phyloP scores from a whole-genome alignment of 78 protist genomes.

The Polysphondylium violaceum region DNA sequence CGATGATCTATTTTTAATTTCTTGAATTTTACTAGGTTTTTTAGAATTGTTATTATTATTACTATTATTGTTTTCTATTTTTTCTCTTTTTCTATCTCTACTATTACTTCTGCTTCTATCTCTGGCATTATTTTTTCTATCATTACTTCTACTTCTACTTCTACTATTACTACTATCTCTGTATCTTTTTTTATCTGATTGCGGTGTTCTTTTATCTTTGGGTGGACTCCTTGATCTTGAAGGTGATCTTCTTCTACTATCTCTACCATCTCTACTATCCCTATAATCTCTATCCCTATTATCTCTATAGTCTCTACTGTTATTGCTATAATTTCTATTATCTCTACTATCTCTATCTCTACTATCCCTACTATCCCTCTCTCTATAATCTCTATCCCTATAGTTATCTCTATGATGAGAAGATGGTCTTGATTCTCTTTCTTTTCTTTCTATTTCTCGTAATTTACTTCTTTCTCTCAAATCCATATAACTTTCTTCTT shows the following conservation, averaged over 20 bases:
- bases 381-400: neutral
- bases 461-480: slow-evolving; percentile 17
- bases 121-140: neutral
- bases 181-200: slow-evolving; percentile 17
- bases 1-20: neutral
- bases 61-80: neutral
- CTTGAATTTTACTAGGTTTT: neutral
- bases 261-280: neutral
- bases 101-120: neutral
- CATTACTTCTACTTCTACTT: too few relatives aligned
- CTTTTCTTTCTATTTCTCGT: slow-evolving; percentile 11
- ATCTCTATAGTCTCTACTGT: neutral
- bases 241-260: neutral
- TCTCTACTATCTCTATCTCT: slow-evolving; percentile 3
- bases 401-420: neutral
- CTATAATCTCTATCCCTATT: slow-evolving; percentile 1
- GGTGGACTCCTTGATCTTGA: slow-evolving; percentile 16
- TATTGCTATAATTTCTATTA: neutral
- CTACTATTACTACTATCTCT: slow-evolving; percentile 5
- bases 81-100: neutral
- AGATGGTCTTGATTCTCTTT: slow-evolving; percentile 19
- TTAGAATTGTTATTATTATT: neutral
- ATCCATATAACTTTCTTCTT: slow-evolving; percentile 11
- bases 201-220: too few relatives aligned
- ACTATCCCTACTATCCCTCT: neutral